These are phyloP conservation scores for Dactylonectria macrodidyma DNA, from an alignment of 2,329 filamentous ascomycete genomes.

Conservation along the genomic window DNA sequence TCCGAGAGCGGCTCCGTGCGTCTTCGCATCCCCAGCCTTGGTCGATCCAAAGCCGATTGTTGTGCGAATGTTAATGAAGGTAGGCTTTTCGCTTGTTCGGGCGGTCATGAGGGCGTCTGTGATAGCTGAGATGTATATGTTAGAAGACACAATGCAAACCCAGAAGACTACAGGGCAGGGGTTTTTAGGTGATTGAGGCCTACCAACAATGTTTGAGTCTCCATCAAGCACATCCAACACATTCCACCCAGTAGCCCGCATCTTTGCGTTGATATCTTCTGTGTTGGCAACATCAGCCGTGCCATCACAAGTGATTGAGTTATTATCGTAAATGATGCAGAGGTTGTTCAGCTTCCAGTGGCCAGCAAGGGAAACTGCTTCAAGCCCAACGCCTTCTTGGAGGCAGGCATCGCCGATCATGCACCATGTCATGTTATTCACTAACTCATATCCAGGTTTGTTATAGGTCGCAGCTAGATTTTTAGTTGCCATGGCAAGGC, in stretches of 20 bases:
- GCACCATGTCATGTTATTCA: conserved; percentile 64
- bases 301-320: conserved; percentile 61
- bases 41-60: no score
- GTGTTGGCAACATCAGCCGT: conserved; percentile 54
- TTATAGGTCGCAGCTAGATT: conserved; percentile 65
- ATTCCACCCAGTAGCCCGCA: conserved; percentile 66
- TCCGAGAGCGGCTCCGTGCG: no score
- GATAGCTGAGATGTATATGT: no score
- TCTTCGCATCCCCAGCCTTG: no score
- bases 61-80: no score
- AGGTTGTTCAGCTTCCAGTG: conserved; percentile 66
- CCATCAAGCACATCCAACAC: conserved; percentile 66
- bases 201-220: conserved; percentile 59
- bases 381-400: conserved; percentile 66
- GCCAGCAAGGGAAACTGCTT: conserved; percentile 66
- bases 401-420: conserved; percentile 68
- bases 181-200: conserved; percentile 7
- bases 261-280: conserved; percentile 68
- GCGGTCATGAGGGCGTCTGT: no score
- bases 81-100: no score
- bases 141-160: no score
- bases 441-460: conserved; percentile 58
- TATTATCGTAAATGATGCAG: conserved; percentile 69
- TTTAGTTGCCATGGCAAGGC: conserved; percentile 66
- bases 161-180: no score